Evolutionary conservation across 768 basidiomycete species (phyloP).

Genomic region (Leccinum longicurvipes): DNA sequence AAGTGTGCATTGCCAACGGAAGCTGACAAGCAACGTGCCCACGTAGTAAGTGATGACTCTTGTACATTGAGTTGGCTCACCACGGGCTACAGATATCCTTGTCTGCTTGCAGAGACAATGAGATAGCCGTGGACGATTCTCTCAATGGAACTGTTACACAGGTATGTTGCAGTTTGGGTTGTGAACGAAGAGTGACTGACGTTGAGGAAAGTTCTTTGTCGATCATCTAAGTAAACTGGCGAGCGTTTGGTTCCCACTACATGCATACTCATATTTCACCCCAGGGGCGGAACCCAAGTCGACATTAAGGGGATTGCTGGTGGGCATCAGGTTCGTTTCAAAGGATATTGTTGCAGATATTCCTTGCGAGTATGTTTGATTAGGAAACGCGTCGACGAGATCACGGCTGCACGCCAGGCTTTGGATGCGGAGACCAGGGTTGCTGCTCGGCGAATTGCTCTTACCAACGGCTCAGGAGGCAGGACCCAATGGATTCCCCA

Average conservation of each 20-base stretch:
- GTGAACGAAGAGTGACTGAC: not conserved
- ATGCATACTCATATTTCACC: not conserved
- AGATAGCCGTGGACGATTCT: constrained; percentile 21
- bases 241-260: not conserved
- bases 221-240: constrained; percentile 24
- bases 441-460: constrained; percentile 14
- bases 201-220: constrained; percentile 25
- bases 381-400: constrained; percentile 18
- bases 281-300: constrained; percentile 20
- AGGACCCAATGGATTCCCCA: constrained; percentile 3
- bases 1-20: constrained; percentile 5
- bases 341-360: not conserved
- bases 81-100: constrained; percentile 19
- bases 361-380: not conserved
- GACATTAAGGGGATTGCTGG: constrained; percentile 22
- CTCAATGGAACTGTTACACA: constrained; percentile 18
- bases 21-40: constrained; percentile 9
- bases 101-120: constrained; percentile 28
- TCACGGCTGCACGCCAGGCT: constrained; percentile 15
- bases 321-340: constrained; percentile 22
- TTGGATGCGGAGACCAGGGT: constrained; percentile 1
- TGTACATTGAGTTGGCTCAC: not conserved
- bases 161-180: constrained; percentile 5
- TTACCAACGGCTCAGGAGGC: not conserved
- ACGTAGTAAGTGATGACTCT: constrained; percentile 20